These are phyloP conservation scores for Capsella rubella DNA, from an alignment of 441 rosid species.

Conservation along the genomic window DNA sequence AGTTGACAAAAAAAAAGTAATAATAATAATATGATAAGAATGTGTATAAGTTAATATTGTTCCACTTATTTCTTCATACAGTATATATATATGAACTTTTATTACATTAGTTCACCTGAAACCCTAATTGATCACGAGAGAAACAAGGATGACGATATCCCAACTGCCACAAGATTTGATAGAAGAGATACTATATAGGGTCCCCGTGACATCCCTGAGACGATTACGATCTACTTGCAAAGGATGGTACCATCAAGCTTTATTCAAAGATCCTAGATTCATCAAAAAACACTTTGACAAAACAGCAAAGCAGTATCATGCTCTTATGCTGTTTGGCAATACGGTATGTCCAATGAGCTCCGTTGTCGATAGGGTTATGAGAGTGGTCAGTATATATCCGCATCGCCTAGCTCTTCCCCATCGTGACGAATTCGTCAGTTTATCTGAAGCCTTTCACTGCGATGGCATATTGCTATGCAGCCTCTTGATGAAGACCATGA, in stretches of 20 bases:
- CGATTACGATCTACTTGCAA: neutral
- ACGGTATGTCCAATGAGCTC: neutral
- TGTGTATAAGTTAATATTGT: no score
- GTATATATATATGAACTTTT: no score
- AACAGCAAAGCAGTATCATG: neutral
- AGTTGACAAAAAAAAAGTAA: no score
- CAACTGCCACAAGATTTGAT: neutral
- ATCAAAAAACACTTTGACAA: neutral
- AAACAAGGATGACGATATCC: neutral
- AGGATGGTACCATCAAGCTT: neutral
- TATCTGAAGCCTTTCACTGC: no score
- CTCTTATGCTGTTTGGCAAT: neutral
- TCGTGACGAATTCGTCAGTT: neutral
- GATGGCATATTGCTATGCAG: no score
- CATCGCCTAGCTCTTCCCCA: neutral
- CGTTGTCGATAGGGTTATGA: neutral
- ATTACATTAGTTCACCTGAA: neutral
- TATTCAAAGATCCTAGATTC: neutral
- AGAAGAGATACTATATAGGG: neutral
- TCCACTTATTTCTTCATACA: no score
- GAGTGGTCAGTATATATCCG: neutral
- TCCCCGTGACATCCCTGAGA: neutral
- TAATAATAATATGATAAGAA: no score
- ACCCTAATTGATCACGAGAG: neutral
- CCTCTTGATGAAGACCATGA: no score